Conservation (phyloP, 495 filamentous ascomycete genomes). For the Articulospora tetracladia region DNA sequence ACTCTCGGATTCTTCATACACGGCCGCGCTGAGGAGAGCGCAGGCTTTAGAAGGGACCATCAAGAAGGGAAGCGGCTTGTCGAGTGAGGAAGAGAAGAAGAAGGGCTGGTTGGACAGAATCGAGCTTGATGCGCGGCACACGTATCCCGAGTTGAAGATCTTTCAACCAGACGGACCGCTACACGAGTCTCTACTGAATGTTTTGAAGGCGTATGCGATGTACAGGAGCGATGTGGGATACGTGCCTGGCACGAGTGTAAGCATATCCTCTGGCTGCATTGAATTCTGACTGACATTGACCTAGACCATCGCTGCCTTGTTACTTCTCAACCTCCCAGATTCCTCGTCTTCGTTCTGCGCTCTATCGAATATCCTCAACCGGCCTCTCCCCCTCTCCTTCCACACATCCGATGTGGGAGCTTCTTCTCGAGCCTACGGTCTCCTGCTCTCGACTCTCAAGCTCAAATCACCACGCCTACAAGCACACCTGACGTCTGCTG, state of each 20-base stretch:
- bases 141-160: conserved; percentile 78
- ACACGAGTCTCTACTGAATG: conserved; percentile 71
- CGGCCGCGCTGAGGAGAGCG: conserved; percentile 72
- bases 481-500: conserved; percentile 52
- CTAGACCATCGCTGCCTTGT: conserved; percentile 78
- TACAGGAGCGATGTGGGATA: conserved; percentile 94
- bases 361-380: conserved; percentile 86
- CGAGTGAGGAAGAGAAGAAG: conserved; percentile 33
- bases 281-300: conserved; percentile 13
- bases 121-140: conserved; percentile 58
- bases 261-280: conserved; percentile 22
- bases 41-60: conserved; percentile 57
- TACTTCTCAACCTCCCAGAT: conserved; percentile 76
- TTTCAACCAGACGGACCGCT: conserved; percentile 73
- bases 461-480: conserved; percentile 70
- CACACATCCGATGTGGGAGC: conserved; percentile 71
- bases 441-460: conserved; percentile 65
- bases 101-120: conserved; percentile 40
- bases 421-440: conserved; percentile 65
- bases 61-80: conserved; percentile 32
- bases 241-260: conserved; percentile 77
- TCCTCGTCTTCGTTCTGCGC: conserved; percentile 71
- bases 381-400: conserved; percentile 83
- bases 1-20: conserved; percentile 70
- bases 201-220: conserved; percentile 86